Evolutionary conservation across 208 protist genomes (phyloP), one percentile per base, ranked within the genome.

Genomic region (Crithidia bombi): DNA sequence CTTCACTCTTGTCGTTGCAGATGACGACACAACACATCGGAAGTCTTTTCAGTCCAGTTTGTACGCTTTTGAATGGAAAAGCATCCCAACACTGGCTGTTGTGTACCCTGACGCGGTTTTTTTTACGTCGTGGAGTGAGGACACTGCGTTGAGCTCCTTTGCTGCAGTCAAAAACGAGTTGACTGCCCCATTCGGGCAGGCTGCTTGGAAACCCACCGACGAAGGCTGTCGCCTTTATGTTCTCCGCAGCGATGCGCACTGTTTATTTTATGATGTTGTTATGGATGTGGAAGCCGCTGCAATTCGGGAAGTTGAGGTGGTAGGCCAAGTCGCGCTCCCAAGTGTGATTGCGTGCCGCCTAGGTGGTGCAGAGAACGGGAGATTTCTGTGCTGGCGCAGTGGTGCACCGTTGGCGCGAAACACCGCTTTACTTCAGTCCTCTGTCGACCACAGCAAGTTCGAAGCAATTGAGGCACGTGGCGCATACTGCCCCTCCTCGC

Each of bases 141-240:
- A 49, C 2, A 41, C 64, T 5, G 21, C 50, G 25, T 17, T 83
- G 47, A 47, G 44, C 2, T 75, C 67, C 17, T 66, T 41, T 6
- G 61, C 67, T 21, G 68, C 63, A 0, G 11, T 82, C 7, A 71
- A 57, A 38, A 83, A 83, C 41, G 78, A 79, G 51, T 46, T 83
- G 21, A 75, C 55, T 25, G 49, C 68, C 2, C 15, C 62, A 0
- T 79, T 83, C 30, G 65, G 54, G 3, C 21, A 28, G 5, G 72
- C 68, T 0, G 69, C 63, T 25, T 83, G 78, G 78, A 73, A 77
- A 39, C 21, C 17, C 5, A 59, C 56, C 14, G 39, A 38, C 14
- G 10, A 59, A 3, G 71, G 71, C 15, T 58, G 55, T 6, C 71
- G 71, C 1, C 57, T 77, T 9, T 66, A 52, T 33, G 67, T 78